Conservation (phyloP, 768 basidiomycete genomes). For the Sarcodon sp. region DNA sequence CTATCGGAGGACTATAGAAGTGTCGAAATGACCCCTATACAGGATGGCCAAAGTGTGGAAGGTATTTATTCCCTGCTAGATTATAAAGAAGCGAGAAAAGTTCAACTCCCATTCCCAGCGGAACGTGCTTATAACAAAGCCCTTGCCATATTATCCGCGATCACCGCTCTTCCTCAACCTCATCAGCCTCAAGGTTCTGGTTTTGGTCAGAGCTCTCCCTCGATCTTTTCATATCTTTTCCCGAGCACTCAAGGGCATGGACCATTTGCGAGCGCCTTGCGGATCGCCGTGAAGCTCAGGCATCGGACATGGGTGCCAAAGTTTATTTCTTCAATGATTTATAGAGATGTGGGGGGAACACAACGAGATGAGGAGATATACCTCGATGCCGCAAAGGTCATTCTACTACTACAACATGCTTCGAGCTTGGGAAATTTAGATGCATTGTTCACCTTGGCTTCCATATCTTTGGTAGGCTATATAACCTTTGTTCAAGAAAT, state of each 20-base stretch:
- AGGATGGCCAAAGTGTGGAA: no score
- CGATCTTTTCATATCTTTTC: conserved; percentile 42
- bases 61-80: neutral
- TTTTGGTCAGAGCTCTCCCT: conserved; percentile 23
- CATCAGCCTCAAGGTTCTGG: conserved; percentile 39
- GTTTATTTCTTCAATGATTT: conserved; percentile 25
- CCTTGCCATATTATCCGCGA: conserved; percentile 45
- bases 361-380: conserved; percentile 55
- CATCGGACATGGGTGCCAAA: conserved; percentile 42
- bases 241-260: conserved; percentile 70
- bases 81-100: conserved; percentile 1
- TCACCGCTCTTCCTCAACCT: conserved; percentile 47
- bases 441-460: conserved; percentile 55
- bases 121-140: conserved; percentile 69
- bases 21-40: no score
- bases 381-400: conserved; percentile 66
- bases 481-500: neutral
- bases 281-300: conserved; percentile 55
- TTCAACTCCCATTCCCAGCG: conserved; percentile 27
- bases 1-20: no score
- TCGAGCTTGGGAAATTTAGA: conserved; percentile 67
- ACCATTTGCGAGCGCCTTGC: conserved; percentile 55
- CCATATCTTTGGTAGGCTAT: conserved; percentile 49
- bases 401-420: conserved; percentile 72
- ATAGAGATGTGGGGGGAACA: conserved; percentile 23